These are phyloP conservation scores for Hylodesmum podocarpum DNA, from an alignment of 306 rosid genomes.

Conservation along the genomic window DNA sequence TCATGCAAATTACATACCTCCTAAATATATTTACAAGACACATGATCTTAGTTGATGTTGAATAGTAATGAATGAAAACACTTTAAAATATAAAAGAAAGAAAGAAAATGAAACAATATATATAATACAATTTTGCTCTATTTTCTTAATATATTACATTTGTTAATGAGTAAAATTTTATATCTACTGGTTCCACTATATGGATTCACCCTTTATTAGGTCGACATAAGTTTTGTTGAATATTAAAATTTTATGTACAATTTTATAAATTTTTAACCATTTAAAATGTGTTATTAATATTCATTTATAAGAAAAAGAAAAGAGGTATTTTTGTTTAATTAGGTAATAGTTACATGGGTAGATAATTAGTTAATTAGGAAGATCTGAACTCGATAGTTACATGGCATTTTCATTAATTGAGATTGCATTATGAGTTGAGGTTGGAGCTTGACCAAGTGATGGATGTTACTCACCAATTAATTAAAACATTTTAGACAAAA, in stretches of 20 bases:
- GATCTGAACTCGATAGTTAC: no score
- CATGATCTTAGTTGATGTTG: neutral
- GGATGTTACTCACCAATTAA: constrained; percentile 24
- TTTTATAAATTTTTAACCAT: neutral
- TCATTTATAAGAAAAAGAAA: neutral
- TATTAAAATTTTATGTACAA: neutral
- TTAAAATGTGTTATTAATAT: neutral
- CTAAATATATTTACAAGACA: neutral
- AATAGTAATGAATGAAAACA: neutral
- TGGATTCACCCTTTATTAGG: neutral
- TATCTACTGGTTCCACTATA: neutral
- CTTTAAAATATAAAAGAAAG: neutral
- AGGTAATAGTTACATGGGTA: constrained; percentile 1
- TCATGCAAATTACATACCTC: neutral
- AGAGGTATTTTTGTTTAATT: neutral
- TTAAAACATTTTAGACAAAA: neutral
- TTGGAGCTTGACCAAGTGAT: constrained; percentile 24
- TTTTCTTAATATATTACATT: neutral
- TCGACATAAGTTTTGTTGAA: neutral
- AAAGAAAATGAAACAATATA: neutral
- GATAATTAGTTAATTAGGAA: neutral
- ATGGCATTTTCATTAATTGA: neutral
- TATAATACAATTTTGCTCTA: neutral
- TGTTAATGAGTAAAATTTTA: neutral
- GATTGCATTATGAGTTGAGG: neutral